Base-by-base conservation (phyloP, 352 stramenopile genomes). In the Peronospora belbahrii region DNA sequence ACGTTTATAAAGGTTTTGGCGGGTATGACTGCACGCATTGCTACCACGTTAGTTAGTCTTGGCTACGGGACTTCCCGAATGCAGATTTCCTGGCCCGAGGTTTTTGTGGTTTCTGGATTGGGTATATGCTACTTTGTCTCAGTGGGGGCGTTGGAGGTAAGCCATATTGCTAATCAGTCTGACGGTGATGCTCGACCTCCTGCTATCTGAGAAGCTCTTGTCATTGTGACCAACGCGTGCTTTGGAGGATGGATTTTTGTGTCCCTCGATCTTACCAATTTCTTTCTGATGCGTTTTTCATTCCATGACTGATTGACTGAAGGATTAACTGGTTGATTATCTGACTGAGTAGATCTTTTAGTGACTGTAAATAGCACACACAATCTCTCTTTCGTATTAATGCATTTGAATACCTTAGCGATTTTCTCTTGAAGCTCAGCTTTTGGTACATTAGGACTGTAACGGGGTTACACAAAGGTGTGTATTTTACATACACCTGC, bases 391-490 rank as follows among this genome's bases (percentile, higher is more conserved):
- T n/a, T n/a, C n/a, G n/a, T n/a, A n/a, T n/a, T n/a, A n/a, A n/a
- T n/a, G n/a, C n/a, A n/a, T n/a, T n/a, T n/a, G n/a, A n/a, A n/a
- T 65, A 98, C 96, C 74, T 97, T 96, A 57, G 88, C 81, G 55
- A 99, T 77, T 74, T 98, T 98, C 65, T 98, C 96, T 66, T 97
- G 79, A 44, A 99, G 86, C 72, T 99, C 96, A 31, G 84, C 80
- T 75, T 98, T 98, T 51, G 95, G 74, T 23, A 99, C 95, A 77
- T 98, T 98, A 27, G 96, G 77, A 56, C 94, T n/a, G n/a, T n/a
- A n/a, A n/a, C n/a, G n/a, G n/a, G n/a, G n/a, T n/a, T n/a, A n/a
- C n/a, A n/a, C n/a, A n/a, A n/a, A n/a, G n/a, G n/a, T n/a, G n/a
- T n/a, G n/a, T n/a, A n/a, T n/a, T n/a, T n/a, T n/a, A n/a, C n/a